Evolutionary conservation across 306 rosid genomes (phyloP), one percentile per base, ranked within the genome.

Genomic region (Medicago truncatula): DNA sequence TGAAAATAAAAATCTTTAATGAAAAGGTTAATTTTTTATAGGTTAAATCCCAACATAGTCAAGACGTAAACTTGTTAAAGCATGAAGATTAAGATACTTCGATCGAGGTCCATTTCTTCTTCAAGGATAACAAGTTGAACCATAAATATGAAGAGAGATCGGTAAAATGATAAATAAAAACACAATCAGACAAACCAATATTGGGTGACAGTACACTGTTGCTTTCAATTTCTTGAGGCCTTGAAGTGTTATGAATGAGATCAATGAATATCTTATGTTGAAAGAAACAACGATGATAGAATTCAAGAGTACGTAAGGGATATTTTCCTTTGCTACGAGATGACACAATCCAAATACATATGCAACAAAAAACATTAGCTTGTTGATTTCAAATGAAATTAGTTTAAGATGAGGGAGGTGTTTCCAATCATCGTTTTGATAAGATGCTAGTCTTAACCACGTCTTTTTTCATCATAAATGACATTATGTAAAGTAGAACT

Each of bases 391-490:
- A 2, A 1, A 11, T n/a, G 43, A 7, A 62, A 40, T 44, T 16
- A 78, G 9, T 14, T 5, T 39, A 5, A 78, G 21, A 62, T 23
- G 2, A 8, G 67, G 39, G 6, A 78, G 44, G 34, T 8, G 28
- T 28, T 56, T 67, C 69, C 75, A 68, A 0, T 68, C 60, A 76
- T 1, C 59, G 20, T 58, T 20, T 77, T 12, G 81, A 67, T 8
- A 77, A 15, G 8, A 46, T 4, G 11, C 52, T 57, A 4, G 81
- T 77, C 56, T 5, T 11, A 12, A 57, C 52, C 1, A 17, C 44
- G 11, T 67, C 50, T 44, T 15, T 17, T n/a, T 20, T 67, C 4
- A 21, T 21, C 23, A 21, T 21, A 21, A 21, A 21, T 21, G 75
- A 43, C 53, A 77, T 17, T 4, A 76, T 56, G 9, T 56, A 15